phyloP scores from a whole-genome alignment of 2,329 filamentous ascomycete species.

The Cladorrhinum sp. region DNA sequence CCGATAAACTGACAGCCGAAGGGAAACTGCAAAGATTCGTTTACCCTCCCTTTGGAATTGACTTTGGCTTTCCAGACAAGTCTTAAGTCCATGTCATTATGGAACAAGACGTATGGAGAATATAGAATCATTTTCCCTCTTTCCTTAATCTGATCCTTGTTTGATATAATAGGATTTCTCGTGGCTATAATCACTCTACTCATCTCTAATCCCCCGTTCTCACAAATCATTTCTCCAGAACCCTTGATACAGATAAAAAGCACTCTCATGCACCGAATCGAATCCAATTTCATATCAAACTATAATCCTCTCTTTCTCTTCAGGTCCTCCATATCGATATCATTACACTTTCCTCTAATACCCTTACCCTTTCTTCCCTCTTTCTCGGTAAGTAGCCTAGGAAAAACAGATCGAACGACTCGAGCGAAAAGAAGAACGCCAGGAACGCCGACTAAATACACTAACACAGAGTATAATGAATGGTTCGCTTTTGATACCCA shows the following conservation, averaged over 20 bases:
- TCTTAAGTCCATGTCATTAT: slow-evolving; percentile 12
- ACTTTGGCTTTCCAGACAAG: slow-evolving; percentile 74
- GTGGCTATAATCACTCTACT: slow-evolving; percentile 3
- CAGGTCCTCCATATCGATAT: too few relatives aligned
- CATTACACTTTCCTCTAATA: too few relatives aligned
- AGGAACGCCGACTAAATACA: too few relatives aligned
- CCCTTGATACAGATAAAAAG: too few relatives aligned
- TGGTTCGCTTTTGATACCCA: neutral
- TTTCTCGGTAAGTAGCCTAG: neutral
- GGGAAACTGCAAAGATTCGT: slow-evolving; percentile 60
- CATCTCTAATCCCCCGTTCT: neutral
- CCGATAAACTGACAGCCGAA: slow-evolving; percentile 46
- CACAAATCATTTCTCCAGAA: too few relatives aligned
- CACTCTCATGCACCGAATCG: too few relatives aligned
- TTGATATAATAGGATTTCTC: too few relatives aligned
- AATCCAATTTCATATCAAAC: too few relatives aligned
- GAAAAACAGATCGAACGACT: too few relatives aligned
- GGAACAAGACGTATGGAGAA: neutral
- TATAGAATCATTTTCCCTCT: neutral
- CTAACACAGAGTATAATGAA: too few relatives aligned
- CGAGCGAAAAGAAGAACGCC: neutral
- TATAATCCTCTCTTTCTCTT: too few relatives aligned
- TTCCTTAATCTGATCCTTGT: too few relatives aligned
- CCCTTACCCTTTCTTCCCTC: neutral
- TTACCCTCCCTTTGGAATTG: slow-evolving; percentile 65